Base-by-base conservation (phyloP, 1,284 basidiomycete genomes). In the Sparassis latifolia region DNA sequence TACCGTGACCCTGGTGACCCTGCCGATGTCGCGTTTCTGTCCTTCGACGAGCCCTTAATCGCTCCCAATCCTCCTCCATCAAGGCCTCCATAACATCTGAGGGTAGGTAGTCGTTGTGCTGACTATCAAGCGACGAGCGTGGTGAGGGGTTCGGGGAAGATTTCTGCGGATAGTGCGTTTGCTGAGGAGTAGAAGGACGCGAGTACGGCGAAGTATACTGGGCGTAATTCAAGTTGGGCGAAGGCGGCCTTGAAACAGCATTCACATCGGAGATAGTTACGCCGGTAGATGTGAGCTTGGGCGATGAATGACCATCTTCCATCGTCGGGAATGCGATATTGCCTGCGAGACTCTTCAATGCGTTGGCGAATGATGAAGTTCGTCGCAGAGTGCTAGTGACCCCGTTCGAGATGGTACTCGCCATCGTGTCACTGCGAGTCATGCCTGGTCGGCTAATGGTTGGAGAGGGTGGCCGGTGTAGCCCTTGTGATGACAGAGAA, bases 51-150 rank as follows among this genome's bases (percentile, higher is more conserved):
- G 86, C 84, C 28, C 86, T 72, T 37, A 95, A 62, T 5, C 92
- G 78, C 55, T 93, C 89, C 86, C 92, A 89, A 62, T 96, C 92
- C 63, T 95, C 92, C 60, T 91, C 89, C 63, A 91, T 89, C 27
- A 95, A 71, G 0, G 89, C 89, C 56, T 92, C 87, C 70, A 95
- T 86, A 3, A 93, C 88, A 56, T 89, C 78, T 9, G 79, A 85
- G 0, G 90, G 82, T 28, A 75, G 60, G 62, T 82, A 89, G 50
- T 82, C 76, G 39, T 70, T 69, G 0, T 72, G 66, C 27, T 56
- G 51, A 4, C 47, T 47, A 32, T 62, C 60, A 39, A 37, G 51
- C 5, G 54, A 42, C 33, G 52, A 50, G 30, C 40, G 56, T 3
- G 47, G 44, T 5, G 59, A 54, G 2, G 48, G 49, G 20, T 62